phyloP scores from a whole-genome alignment of 2,329 filamentous ascomycete genomes.

The Epichloe amarillans region DNA sequence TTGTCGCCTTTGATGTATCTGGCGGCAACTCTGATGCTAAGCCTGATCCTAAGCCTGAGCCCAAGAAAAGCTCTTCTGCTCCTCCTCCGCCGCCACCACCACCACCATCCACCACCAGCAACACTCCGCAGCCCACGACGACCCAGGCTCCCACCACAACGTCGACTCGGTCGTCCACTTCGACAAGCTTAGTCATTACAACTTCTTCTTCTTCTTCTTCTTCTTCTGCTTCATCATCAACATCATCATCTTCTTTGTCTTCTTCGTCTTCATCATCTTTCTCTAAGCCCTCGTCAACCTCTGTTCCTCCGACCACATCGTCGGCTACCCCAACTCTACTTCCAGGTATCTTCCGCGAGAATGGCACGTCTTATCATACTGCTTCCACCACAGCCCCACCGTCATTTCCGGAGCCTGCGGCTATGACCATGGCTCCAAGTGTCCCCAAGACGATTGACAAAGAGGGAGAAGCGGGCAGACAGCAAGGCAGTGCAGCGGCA shows the following conservation, averaged over 20 bases:
- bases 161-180: background rate
- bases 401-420: slow-evolving; percentile 7
- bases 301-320: slow-evolving; percentile 7
- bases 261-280: slow-evolving; percentile 1
- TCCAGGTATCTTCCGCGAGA: slow-evolving; percentile 43
- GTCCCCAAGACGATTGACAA: slow-evolving; percentile 21
- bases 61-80: background rate
- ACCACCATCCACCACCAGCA: background rate
- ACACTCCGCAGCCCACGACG: background rate
- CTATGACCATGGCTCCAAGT: slow-evolving; percentile 15
- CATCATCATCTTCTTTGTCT: background rate
- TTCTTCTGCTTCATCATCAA: slow-evolving; percentile 3
- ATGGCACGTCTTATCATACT: slow-evolving; percentile 21
- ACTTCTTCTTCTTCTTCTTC: slow-evolving; percentile 1
- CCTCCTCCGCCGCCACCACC: slow-evolving; percentile 2
- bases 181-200: background rate
- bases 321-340: slow-evolving; percentile 13
- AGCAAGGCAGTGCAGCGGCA: slow-evolving; percentile 36
- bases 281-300: slow-evolving; percentile 2
- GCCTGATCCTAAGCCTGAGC: slow-evolving; percentile 3
- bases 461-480: slow-evolving; percentile 33
- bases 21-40: slow-evolving; percentile 17
- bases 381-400: slow-evolving; percentile 2
- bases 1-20: slow-evolving; percentile 46
- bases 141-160: slow-evolving; percentile 4